A percentile compares a stretch with the other conserved stretches of the same genome.
Conservation (phyloP, 2,329 filamentous ascomycete species). For the Penicillium expansum region DNA sequence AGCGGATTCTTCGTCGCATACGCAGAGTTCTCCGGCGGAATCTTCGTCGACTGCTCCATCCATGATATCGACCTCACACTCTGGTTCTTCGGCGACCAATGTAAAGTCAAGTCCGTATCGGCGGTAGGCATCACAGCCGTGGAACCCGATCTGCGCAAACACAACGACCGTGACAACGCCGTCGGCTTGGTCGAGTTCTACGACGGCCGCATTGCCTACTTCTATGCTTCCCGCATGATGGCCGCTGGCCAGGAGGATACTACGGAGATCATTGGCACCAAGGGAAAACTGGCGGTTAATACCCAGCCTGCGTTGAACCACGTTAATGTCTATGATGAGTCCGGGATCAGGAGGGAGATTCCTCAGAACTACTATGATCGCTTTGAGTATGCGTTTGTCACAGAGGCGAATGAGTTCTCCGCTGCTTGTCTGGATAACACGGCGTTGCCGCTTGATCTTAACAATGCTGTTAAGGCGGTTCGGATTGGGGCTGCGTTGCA, state of each 20-base stretch:
- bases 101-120: slow-evolving; percentile 54
- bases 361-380: slow-evolving; percentile 63
- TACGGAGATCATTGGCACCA: slow-evolving; percentile 66
- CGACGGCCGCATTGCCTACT: slow-evolving; percentile 61
- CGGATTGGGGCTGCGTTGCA: slow-evolving; percentile 61
- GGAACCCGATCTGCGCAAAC: slow-evolving; percentile 55
- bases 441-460: slow-evolving; percentile 55
- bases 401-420: slow-evolving; percentile 64
- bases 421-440: slow-evolving; percentile 57
- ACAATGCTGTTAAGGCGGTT: slow-evolving; percentile 56
- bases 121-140: slow-evolving; percentile 60
- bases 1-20: slow-evolving; percentile 67
- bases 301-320: slow-evolving; percentile 56
- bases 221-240: slow-evolving; percentile 66
- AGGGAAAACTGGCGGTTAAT: slow-evolving; percentile 63
- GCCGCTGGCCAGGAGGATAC: slow-evolving; percentile 65
- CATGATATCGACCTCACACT: slow-evolving; percentile 67
- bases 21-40: slow-evolving; percentile 63
- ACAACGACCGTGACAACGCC: slow-evolving; percentile 62
- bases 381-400: slow-evolving; percentile 63
- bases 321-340: slow-evolving; percentile 55
- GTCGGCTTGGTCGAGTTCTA: slow-evolving; percentile 65
- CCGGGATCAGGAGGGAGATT: slow-evolving; percentile 59
- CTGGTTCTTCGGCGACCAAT: slow-evolving; percentile 61
- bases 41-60: slow-evolving; percentile 69